Evolutionary conservation across 805 yeast species (phyloP).

Genomic region (Yarrowia yakushimensis): DNA sequence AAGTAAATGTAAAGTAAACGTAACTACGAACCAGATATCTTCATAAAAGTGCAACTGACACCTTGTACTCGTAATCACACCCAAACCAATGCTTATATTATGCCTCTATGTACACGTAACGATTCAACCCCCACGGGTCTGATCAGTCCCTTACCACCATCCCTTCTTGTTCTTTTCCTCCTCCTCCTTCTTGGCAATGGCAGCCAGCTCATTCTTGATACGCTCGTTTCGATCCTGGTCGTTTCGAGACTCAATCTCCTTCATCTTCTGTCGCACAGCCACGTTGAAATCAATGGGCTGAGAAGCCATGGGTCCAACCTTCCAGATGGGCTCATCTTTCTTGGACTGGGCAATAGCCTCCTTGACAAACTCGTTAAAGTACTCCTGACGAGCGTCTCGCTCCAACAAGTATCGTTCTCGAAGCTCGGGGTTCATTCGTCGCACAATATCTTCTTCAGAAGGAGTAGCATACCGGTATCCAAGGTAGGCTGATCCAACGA

Average conservation of each 20-base stretch:
- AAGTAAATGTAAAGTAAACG: no score
- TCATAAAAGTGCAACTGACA: no score
- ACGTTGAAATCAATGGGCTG: slow-evolving; percentile 7
- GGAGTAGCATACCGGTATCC: slow-evolving; percentile 16
- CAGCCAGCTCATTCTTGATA: slow-evolving; percentile 7
- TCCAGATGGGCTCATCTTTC: slow-evolving; percentile 21
- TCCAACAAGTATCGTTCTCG: slow-evolving; percentile 24
- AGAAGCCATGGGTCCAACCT: slow-evolving; percentile 22
- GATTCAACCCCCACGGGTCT: no score
- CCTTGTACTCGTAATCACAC: neutral
- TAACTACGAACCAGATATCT: no score
- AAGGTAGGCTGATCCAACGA: slow-evolving; percentile 2
- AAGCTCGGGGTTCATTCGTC: slow-evolving; percentile 5
- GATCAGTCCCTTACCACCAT: no score
- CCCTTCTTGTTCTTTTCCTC: slow-evolving; percentile 24
- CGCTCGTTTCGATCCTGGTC: slow-evolving; percentile 15
- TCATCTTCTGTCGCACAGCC: slow-evolving; percentile 19
- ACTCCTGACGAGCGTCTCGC: slow-evolving; percentile 20
- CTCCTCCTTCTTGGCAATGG: slow-evolving; percentile 15
- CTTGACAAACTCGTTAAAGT: slow-evolving; percentile 21
- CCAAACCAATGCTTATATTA: slow-evolving; percentile 2
- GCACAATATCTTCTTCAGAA: slow-evolving; percentile 22
- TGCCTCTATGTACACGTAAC: slow-evolving; percentile 11
- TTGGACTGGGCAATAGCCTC: slow-evolving; percentile 23
- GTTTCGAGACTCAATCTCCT: slow-evolving; percentile 16